Base-by-base conservation (phyloP, 108 stramenopile genomes). In the Seminavis robusta region DNA sequence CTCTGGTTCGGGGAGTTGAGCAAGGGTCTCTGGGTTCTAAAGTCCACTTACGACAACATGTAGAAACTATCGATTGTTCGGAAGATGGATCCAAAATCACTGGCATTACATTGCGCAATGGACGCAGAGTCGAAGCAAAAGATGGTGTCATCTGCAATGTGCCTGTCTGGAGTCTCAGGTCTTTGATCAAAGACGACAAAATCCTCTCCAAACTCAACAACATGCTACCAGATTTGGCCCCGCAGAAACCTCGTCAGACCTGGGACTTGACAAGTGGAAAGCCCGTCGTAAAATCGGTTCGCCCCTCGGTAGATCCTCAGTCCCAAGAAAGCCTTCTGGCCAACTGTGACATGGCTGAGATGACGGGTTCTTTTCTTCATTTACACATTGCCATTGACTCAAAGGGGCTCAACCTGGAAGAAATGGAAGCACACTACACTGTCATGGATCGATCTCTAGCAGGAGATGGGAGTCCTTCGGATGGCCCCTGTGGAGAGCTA, bases 351-450 rank as follows among this genome's bases (percentile, higher is more conserved):
- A 47, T 47, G 16, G 81, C 83, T 17, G 86, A 92, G 61, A 76
- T 83, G 80, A 92, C 90, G 26, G 84, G 91, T 27, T 88, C 88
- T 1, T 96, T 94, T 60, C 66, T 94, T 40, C 95, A 96, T 69
- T 66, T 96, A 39, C 95, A 96, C 54, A 69, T 96, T 24, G 95
- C 90, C 28, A 76, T 96, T 26, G 61, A 94, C 63, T 77, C 84
- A 11, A 74, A 33, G 27, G 86, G 84, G 5, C 56, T 96, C 5
- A 82, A 92, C 39, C 56, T 81, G 6, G 29, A 57, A 20, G 45
- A 50, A 19, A 58, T 96, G 63, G 81, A 93, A 54, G 85, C 89
- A 6, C 95, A 96, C 59, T 94, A 96, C 57, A 94, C 95, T 7
- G 90, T 96, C 8, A 88, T 88, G 84, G 91, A 94, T 46, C 73